phyloP scores from a whole-genome alignment of 1,139 yeast species.

The Blastobotrys serpentis region DNA sequence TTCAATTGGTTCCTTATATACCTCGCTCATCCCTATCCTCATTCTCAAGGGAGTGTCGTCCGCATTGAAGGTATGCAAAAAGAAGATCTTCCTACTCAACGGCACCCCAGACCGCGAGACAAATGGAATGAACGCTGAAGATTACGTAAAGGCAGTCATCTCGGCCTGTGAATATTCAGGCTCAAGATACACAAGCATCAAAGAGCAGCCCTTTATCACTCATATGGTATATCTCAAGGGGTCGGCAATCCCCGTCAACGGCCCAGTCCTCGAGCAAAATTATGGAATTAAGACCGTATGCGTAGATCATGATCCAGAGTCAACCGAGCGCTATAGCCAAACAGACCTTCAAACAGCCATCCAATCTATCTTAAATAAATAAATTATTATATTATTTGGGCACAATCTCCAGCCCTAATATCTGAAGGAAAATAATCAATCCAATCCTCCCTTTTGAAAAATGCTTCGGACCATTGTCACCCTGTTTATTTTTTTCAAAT shows the following conservation, averaged over 20 bases:
- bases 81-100: slow-evolving; percentile 53
- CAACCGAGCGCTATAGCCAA: not conserved
- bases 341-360: not conserved
- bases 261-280: not conserved
- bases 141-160: slow-evolving; percentile 55
- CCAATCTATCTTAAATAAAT: not conserved
- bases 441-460: not conserved
- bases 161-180: slow-evolving; percentile 39
- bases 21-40: slow-evolving; percentile 77
- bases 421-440: too few species aligned
- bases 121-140: slow-evolving; percentile 58
- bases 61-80: slow-evolving; percentile 18
- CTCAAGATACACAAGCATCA: slow-evolving; percentile 3
- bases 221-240: slow-evolving; percentile 3
- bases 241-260: not conserved
- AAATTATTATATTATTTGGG: too few species aligned
- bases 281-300: not conserved
- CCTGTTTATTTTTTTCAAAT: too few species aligned
- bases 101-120: slow-evolving; percentile 80
- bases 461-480: too few species aligned
- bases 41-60: slow-evolving; percentile 69
- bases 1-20: slow-evolving; percentile 86
- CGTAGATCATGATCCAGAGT: not conserved
- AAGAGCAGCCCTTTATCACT: slow-evolving; percentile 9
- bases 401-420: too few species aligned